Conservation (phyloP, 306 rosid species). For the Alnus glutinosa region DNA sequence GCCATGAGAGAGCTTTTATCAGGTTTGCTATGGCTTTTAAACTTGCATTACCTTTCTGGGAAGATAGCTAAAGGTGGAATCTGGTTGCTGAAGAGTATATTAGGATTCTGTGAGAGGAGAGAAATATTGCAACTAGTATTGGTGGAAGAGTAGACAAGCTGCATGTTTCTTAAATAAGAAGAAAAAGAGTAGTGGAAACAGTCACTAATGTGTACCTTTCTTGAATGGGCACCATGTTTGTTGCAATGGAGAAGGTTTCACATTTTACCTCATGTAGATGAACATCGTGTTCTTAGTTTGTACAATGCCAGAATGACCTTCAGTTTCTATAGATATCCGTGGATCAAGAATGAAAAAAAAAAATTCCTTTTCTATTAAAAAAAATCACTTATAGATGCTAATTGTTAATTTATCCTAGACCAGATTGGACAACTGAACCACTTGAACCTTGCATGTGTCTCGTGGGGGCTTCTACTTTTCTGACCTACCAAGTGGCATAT, state of each 20-base stretch:
- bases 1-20: neutral
- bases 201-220: neutral
- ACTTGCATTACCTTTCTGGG: neutral
- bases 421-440: neutral
- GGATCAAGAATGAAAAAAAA: neutral
- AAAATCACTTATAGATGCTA: neutral
- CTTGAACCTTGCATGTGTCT: neutral
- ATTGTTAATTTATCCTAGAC: neutral
- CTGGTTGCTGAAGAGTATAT: neutral
- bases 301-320: neutral
- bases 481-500: neutral
- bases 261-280: neutral
- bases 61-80: neutral
- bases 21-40: neutral
- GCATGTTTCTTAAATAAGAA: neutral
- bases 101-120: neutral
- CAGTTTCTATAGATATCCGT: neutral
- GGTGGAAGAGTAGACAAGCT: neutral
- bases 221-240: neutral
- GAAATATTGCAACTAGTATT: neutral
- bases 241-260: neutral
- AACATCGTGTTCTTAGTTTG: neutral
- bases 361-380: neutral
- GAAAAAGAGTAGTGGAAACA: neutral
- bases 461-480: neutral